Evolutionary conservation across 129 eudicot genomes (phyloP).

Genomic region (Centaurea solstitialis): DNA sequence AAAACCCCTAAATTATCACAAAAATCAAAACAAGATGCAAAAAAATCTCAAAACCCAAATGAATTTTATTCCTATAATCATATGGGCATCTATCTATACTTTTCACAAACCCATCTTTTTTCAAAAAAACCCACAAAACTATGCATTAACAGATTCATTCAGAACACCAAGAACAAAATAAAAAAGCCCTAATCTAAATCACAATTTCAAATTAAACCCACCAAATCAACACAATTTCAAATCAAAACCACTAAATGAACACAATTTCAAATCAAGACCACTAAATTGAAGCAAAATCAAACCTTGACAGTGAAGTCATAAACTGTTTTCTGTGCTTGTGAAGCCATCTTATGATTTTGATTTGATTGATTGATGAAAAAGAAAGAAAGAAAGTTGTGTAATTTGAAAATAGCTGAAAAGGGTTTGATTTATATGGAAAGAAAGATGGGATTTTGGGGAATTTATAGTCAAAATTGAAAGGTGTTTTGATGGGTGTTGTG

Average conservation of each 20-base stretch:
- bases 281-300: not conserved
- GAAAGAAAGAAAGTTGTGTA: slow-evolving; percentile 9
- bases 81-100: not conserved
- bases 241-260: not conserved
- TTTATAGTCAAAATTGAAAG: slow-evolving; percentile 1
- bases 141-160: no score
- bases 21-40: slow-evolving; percentile 9
- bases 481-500: slow-evolving; percentile 11
- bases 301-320: slow-evolving; percentile 95
- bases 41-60: slow-evolving; percentile 4
- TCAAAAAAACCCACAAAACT: no score
- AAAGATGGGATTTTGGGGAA: slow-evolving; percentile 8
- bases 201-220: no score
- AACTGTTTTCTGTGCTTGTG: slow-evolving; percentile 52
- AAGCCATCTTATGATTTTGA: slow-evolving; percentile 57
- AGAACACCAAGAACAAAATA: not conserved
- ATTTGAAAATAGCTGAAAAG: slow-evolving; percentile 17
- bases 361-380: slow-evolving; percentile 19
- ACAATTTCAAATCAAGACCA: not conserved
- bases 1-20: not conserved
- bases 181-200: not conserved
- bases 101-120: not conserved
- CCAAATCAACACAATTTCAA: not conserved
- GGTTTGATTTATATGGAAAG: slow-evolving; percentile 32
- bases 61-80: not conserved